Conservation (phyloP, 768 basidiomycete genomes). For the Lentinus brumalis region DNA sequence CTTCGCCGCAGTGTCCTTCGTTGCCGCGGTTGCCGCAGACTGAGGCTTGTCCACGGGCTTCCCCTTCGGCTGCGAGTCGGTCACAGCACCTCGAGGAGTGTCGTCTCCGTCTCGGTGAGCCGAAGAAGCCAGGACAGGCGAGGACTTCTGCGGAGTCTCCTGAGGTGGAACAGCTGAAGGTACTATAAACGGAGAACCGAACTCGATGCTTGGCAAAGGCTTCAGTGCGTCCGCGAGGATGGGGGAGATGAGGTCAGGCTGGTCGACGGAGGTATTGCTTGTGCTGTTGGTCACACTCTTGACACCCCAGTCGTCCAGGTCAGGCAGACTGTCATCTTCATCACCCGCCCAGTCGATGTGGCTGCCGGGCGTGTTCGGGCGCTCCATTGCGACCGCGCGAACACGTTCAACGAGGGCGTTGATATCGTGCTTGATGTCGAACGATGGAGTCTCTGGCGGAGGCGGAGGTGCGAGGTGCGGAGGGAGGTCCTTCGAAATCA, state of each 20-base stretch:
- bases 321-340: conserved; percentile 78
- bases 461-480: conserved; percentile 49
- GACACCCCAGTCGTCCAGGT: conserved; percentile 86
- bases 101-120: neutral
- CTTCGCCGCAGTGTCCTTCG: conserved; percentile 15
- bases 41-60: neutral
- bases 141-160: neutral
- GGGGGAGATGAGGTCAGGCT: conserved; percentile 52
- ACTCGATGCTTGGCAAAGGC: conserved; percentile 54
- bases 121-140: neutral
- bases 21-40: neutral
- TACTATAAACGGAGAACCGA: conserved; percentile 9
- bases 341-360: conserved; percentile 91
- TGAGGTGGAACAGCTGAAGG: neutral
- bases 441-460: conserved; percentile 36
- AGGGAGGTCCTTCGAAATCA: conserved; percentile 55
- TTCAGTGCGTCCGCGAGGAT: conserved; percentile 65
- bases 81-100: conserved; percentile 3
- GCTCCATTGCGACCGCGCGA: conserved; percentile 69
- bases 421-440: conserved; percentile 63
- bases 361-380: conserved; percentile 71
- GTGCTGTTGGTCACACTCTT: conserved; percentile 26
- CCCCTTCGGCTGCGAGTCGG: neutral
- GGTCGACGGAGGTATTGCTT: neutral
- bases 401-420: conserved; percentile 80